Base-by-base conservation (phyloP, 371 early-diverging fungal species). In the Circinella minor region DNA sequence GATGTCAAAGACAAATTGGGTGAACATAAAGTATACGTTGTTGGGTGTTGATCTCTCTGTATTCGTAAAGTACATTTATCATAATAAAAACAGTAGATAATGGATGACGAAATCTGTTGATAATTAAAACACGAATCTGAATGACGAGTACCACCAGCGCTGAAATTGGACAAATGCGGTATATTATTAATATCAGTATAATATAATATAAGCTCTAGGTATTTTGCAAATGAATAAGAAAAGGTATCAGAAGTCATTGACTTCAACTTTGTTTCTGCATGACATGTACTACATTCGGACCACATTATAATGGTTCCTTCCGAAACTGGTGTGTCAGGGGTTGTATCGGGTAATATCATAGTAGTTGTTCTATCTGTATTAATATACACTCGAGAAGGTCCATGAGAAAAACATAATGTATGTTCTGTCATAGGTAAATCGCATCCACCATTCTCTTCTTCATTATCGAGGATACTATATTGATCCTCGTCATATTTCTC, bases 211-310 rank as follows among this genome's bases (percentile, higher is more conserved):
- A 90, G 54, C 63, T 91, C 92, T 38, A 91, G 71, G 46, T 87
- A 91, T 66, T 91, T 91, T 17, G 82, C 89, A 77, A 90, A 89
- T 0, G 90, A 89, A 54, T 81, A 87, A 6, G 74, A 66, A 71
- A 76, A 80, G 0, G 85, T 81, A 4, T 81, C 79, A 4, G 63
- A 59, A 6, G 84, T 84, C 61, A 89, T 71, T 1, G 67, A 51
- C 4, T 71, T 68, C 1, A 82, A 76, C 14, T 67, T 61, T 0
- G 87, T 83, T 13, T 69, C 66, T 14, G 72, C 63, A n/a, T 81
- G 73, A 65, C 90, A 90, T 64, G 68, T 63, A 61, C 72, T 74
- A 57, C 90, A 90, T 18, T 67, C 67, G 1, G 77, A 76, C 86
- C 90, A 90, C 36, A 81, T 77, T 5, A 80, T 75, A 3, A 86